Percentiles rank a stretch among this genome's conserved stretches.
These are phyloP conservation scores for Coemansia sp. DNA, from an alignment of 192 early-diverging fungal species.

Conservation along the genomic window DNA sequence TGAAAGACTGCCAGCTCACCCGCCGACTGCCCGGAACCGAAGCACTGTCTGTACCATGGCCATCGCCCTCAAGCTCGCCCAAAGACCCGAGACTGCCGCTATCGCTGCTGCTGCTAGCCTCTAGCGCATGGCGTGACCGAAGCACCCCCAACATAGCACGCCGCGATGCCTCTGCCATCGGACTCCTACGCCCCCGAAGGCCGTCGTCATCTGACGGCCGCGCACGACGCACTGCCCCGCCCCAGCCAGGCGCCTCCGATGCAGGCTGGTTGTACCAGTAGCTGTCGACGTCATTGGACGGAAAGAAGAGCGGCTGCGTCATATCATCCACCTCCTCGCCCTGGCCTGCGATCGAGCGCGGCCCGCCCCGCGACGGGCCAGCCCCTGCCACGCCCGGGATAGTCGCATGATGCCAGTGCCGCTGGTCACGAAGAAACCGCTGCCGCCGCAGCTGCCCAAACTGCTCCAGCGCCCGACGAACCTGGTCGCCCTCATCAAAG, in stretches of 20 bases:
- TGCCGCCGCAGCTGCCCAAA: constrained; percentile 21
- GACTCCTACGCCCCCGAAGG: not conserved
- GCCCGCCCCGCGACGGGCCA: no score
- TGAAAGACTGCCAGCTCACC: constrained; percentile 11
- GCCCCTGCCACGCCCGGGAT: not conserved
- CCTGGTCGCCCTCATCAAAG: not conserved
- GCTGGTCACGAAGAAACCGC: constrained; percentile 32
- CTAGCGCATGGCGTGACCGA: constrained; percentile 7
- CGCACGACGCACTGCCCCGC: not conserved
- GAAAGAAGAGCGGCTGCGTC: constrained; percentile 7
- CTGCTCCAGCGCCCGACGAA: constrained; percentile 16
- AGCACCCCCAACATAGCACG: constrained; percentile 29
- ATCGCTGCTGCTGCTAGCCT: not conserved
- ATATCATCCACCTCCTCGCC: not conserved
- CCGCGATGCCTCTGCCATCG: constrained; percentile 18
- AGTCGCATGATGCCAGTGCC: constrained; percentile 3
- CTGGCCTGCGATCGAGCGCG: not conserved
- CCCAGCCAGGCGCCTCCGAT: not conserved
- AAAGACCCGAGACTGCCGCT: no score
- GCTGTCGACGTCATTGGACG: constrained; percentile 47
- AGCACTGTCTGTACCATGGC: not conserved
- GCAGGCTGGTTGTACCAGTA: constrained; percentile 49
- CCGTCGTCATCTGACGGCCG: not conserved
- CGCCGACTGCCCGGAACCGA: not conserved
- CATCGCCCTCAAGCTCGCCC: not conserved